These are phyloP conservation scores for Sporothrix brasiliensis DNA, from an alignment of 2,329 filamentous ascomycete species.

Conservation along the genomic window DNA sequence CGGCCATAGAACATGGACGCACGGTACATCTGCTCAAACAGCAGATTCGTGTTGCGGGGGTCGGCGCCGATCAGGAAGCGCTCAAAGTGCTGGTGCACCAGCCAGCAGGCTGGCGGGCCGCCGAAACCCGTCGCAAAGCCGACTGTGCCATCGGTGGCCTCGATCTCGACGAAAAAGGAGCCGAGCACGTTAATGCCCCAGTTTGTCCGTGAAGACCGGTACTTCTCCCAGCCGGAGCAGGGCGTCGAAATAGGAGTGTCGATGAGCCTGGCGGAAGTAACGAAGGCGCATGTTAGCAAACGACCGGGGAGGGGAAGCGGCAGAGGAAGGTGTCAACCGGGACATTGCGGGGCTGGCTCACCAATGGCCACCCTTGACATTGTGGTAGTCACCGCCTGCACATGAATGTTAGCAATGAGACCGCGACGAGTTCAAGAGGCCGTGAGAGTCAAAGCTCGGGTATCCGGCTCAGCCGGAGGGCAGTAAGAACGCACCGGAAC, in stretches of 20 bases:
- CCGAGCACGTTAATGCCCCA: constrained; percentile 97
- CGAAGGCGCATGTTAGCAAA: background rate
- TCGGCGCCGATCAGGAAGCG: constrained; percentile 88
- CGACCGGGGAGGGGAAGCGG: too few relatives aligned
- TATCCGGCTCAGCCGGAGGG: background rate
- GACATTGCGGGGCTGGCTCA: constrained; percentile 43
- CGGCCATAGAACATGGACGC: constrained; percentile 95
- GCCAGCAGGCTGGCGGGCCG: constrained; percentile 90
- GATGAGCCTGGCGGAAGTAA: constrained; percentile 69
- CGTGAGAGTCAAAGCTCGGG: background rate
- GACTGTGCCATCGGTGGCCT: constrained; percentile 86
- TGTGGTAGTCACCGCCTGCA: constrained; percentile 83
- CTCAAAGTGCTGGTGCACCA: constrained; percentile 90
- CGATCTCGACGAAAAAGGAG: constrained; percentile 88
- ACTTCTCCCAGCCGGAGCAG: constrained; percentile 86
- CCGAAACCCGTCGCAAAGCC: constrained; percentile 94
- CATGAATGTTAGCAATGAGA: constrained; percentile 39
- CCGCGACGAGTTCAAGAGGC: background rate
- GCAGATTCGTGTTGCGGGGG: constrained; percentile 83
- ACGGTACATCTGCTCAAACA: constrained; percentile 97
- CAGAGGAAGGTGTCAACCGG: background rate
- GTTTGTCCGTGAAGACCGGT: constrained; percentile 82
- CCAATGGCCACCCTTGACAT: constrained; percentile 76
- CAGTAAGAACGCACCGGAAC: constrained; percentile 50
- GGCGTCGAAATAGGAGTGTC: constrained; percentile 91